Evolutionary conservation across 129 eudicot species (phyloP), one percentile per base, ranked within the genome.

Genomic region (Centella asiatica): DNA sequence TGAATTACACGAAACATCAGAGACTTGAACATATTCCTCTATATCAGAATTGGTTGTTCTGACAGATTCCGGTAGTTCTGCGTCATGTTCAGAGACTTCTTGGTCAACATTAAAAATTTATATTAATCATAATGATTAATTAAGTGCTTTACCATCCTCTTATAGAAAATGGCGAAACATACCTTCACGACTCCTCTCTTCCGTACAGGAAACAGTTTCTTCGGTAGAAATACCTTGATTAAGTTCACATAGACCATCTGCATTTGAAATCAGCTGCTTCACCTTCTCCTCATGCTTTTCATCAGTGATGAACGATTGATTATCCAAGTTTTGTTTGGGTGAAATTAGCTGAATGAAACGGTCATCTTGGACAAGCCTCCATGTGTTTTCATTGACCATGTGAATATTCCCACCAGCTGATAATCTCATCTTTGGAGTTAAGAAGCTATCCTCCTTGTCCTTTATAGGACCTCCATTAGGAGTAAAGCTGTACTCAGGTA

Each of bases 401-500:
- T 69, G 73, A 64, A 34, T 27, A 25, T 45, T 47, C 42, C 56
- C 53, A 11, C 36, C 22, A 28, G 94, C 84, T 48, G 96, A 81
- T 29, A 67, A 69, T 49, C 66, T 72, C 74, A 28, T 57, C 37
- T 40, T 63, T 5, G 69, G 44, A 22, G 67, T 66, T 29, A 56
- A 34, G 11, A 66, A 52, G 53, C 48, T 66, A 22, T 39, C 74
- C 12, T 76, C 80, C 22, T 63, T 48, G 55, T 59, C 65, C 49
- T 62, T 66, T 51, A 77, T 55, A 0, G 80, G 89, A 58, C 89
- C 79, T 51, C 58, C 57, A 40, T 57, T 18, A 40, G 82, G 66
- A 66, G 66, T 80, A 50, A 62, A 45, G 44, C 54, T 76, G 68
- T 76, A 87, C 74, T 83, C 88, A 7, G 96, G 78, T 60, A 77